Evolutionary conservation across 2,329 filamentous ascomycete species (phyloP).

Genomic region (Dactylonectria estremocensis): DNA sequence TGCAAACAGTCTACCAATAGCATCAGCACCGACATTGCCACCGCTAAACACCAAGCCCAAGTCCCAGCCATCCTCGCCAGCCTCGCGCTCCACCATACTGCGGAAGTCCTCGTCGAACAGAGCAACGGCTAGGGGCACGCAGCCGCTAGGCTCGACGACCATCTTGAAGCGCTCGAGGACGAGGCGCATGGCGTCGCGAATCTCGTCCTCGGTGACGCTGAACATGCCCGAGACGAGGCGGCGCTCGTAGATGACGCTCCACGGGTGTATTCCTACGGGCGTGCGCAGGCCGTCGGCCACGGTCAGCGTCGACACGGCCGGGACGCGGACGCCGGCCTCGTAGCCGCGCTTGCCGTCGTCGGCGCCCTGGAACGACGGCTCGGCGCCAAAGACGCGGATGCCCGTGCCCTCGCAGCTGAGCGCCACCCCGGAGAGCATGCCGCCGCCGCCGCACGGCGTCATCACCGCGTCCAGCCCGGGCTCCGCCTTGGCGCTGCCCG

Average conservation of each 20-base stretch:
- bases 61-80: constrained; percentile 81
- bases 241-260: constrained; percentile 81
- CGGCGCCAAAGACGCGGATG: constrained; percentile 86
- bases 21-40: constrained; percentile 72
- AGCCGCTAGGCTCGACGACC: constrained; percentile 89
- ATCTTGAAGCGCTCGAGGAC: constrained; percentile 92
- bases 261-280: constrained; percentile 83
- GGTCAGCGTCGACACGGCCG: constrained; percentile 80
- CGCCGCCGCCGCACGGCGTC: constrained; percentile 88
- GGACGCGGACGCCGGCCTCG: constrained; percentile 74
- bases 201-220: constrained; percentile 86
- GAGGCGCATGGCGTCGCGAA: constrained; percentile 81
- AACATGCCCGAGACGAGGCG: constrained; percentile 80
- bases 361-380: constrained; percentile 85
- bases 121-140: constrained; percentile 86
- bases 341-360: constrained; percentile 86
- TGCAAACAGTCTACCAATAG: constrained; percentile 66
- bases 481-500: constrained; percentile 38
- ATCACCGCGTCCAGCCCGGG: constrained; percentile 78
- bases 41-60: constrained; percentile 73
- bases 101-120: constrained; percentile 91
- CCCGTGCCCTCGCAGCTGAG: constrained; percentile 81
- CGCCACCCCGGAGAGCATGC: constrained; percentile 87
- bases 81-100: constrained; percentile 77
- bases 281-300: constrained; percentile 92